Base-by-base conservation (phyloP, 768 basidiomycete species). In the Pisolithus albus region DNA sequence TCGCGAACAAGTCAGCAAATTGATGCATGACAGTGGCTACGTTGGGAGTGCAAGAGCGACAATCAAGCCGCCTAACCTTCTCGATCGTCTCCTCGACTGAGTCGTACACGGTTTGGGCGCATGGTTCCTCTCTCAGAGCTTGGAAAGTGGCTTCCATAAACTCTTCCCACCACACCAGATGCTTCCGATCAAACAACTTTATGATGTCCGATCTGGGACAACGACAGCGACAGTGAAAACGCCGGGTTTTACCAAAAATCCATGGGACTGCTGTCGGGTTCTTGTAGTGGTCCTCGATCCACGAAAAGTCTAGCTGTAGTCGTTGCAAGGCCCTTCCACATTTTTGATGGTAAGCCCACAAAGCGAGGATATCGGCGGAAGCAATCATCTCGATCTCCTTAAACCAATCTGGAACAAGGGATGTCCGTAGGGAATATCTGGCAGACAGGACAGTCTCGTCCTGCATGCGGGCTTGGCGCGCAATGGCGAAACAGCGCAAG, bases 401-500 rank as follows among this genome's bases (percentile, higher is more conserved):
- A 18, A 62, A 58, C 53, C 62, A 60, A 0, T 50, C 37, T 0
- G 61, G 59, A 9, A 60, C 47, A 39, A 67, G 52, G 0, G 69
- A 59, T 19, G 59, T 49, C 7, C 52, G 19, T 46, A 72, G 52
- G 0, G 67, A 65, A 39, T 56, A 53, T 23, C 53, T 61, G 28
- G 68, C 66, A 41, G 72, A 69, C 2, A 62, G 54, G 16, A 59
- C 21, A 0, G 62, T 62, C 42, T 66, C 62, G 5, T 59, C 52
- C 26, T 47, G 54, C 21, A 65, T 42, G 4, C 49, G 46, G 28
- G 63, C 67, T 13, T 56, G 60, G 18, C 56, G 59, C 7, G 69
- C 64, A 7, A 72, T 58, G 8, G 64, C 69, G 47, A 67, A 73
- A 8, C 62, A 62, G 3, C 62, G 57, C 1, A 73, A 23, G 7